phyloP scores from a whole-genome alignment of 805 yeast species.

The Barnettozyma vustinii region DNA sequence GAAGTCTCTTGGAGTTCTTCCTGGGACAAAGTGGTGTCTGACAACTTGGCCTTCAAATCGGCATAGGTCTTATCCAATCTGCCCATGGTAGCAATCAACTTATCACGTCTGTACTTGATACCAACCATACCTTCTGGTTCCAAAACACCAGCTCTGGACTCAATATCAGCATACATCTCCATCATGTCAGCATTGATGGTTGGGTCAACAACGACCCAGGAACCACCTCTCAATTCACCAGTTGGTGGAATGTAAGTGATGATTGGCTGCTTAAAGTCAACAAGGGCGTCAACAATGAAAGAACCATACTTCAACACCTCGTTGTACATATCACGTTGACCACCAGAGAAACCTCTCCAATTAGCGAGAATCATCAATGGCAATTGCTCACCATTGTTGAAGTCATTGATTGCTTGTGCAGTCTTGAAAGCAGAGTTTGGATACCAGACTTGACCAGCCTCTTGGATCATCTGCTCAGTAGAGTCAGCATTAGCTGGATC shows the following conservation, averaged over 20 bases:
- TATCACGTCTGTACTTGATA: constrained; percentile 93
- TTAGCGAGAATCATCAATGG: constrained; percentile 97
- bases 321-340: constrained; percentile 99
- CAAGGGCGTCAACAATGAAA: constrained; percentile 93
- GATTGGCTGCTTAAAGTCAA: constrained; percentile 93
- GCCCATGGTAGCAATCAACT: constrained; percentile 83
- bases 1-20: constrained; percentile 66
- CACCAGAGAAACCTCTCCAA: constrained; percentile 99
- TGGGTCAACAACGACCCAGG: constrained; percentile 99
- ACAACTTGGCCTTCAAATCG: constrained; percentile 55
- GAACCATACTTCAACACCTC: constrained; percentile 97
- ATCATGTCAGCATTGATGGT: constrained; percentile 94
- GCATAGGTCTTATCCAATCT: constrained; percentile 79
- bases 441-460: constrained; percentile 99
- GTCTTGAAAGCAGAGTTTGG: constrained; percentile 99
- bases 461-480: constrained; percentile 79
- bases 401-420: constrained; percentile 96
- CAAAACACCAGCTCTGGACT: constrained; percentile 94
- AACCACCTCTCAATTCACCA: constrained; percentile 99
- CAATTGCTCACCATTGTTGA: constrained; percentile 95
- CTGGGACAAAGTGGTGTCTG: constrained; percentile 45
- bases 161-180: constrained; percentile 98
- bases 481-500: constrained; percentile 98
- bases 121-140: constrained; percentile 99
- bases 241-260: constrained; percentile 96